phyloP scores from a whole-genome alignment of 495 filamentous ascomycete genomes.

The Apiosordaria backusii region DNA sequence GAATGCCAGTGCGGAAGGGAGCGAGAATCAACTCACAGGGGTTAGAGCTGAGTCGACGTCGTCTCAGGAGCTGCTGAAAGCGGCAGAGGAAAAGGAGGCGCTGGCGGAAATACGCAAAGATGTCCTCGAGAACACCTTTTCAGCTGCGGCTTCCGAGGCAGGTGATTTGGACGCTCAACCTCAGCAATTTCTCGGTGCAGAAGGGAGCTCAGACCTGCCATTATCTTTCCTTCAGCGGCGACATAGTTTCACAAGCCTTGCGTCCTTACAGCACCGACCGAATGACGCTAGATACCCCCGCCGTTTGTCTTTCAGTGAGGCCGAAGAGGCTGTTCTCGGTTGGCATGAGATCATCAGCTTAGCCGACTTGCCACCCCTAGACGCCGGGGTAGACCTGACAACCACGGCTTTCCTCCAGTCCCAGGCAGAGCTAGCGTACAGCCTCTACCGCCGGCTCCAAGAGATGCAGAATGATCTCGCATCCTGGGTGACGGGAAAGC shows the following conservation, averaged over 20 bases:
- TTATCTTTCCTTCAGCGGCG: slow-evolving; percentile 41
- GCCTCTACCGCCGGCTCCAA: slow-evolving; percentile 51
- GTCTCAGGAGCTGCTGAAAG: neutral
- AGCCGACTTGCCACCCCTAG: slow-evolving; percentile 39
- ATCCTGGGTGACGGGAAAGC: slow-evolving; percentile 65
- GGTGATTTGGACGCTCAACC: slow-evolving; percentile 43
- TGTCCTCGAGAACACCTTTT: slow-evolving; percentile 27
- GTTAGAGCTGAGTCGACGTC: neutral
- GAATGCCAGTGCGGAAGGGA: slow-evolving; percentile 1
- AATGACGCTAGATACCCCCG: slow-evolving; percentile 67
- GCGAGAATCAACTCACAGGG: slow-evolving; percentile 2
- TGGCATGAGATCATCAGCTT: slow-evolving; percentile 56
- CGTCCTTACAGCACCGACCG: slow-evolving; percentile 27
- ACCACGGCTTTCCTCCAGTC: slow-evolving; percentile 7
- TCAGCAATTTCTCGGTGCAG: slow-evolving; percentile 37
- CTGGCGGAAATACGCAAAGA: slow-evolving; percentile 26
- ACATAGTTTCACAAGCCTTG: slow-evolving; percentile 46
- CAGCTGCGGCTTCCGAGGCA: slow-evolving; percentile 41
- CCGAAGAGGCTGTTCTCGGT: slow-evolving; percentile 78
- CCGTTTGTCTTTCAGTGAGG: slow-evolving; percentile 81
- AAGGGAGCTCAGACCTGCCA: slow-evolving; percentile 25
- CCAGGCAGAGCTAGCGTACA: slow-evolving; percentile 55
- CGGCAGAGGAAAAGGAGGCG: slow-evolving; percentile 13
- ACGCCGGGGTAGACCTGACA: slow-evolving; percentile 18
- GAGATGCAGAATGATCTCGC: slow-evolving; percentile 49